Evolutionary conservation across 2,329 filamentous ascomycete genomes (phyloP).

Genomic region (Capronia coronata): DNA sequence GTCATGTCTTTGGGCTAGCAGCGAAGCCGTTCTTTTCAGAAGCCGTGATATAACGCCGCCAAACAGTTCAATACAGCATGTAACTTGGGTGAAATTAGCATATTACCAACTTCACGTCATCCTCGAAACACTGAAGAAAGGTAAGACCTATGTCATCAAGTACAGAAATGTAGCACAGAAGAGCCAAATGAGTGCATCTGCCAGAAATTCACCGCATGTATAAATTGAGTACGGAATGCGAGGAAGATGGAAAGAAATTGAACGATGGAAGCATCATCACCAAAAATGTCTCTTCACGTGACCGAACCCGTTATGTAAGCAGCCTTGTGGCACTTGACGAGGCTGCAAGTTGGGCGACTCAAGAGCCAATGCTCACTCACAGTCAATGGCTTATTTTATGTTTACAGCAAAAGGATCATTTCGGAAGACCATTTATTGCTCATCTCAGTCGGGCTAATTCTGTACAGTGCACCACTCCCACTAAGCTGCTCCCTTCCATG

Average conservation of each 20-base stretch:
- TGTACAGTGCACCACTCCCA: no score
- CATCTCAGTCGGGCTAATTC: no score
- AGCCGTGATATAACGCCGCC: neutral
- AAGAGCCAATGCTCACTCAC: no score
- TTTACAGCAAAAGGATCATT: no score
- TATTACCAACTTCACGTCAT: neutral
- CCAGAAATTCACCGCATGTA: neutral
- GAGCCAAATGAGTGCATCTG: neutral
- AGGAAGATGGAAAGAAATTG: neutral
- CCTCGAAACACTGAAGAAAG: neutral
- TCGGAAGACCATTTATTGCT: no score
- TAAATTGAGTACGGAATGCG: neutral
- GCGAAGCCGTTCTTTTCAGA: neutral
- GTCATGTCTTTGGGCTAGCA: neutral
- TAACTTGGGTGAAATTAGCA: neutral
- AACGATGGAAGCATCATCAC: neutral
- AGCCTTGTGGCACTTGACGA: neutral
- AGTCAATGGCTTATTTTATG: no score
- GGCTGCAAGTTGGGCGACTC: no score
- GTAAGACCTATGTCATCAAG: neutral
- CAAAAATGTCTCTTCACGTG: neutral
- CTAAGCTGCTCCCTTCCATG: no score
- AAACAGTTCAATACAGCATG: neutral
- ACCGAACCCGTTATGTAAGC: neutral
- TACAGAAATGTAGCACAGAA: neutral